Base-by-base conservation (phyloP, 768 basidiomycete species). In the Termitomyces heimii region DNA sequence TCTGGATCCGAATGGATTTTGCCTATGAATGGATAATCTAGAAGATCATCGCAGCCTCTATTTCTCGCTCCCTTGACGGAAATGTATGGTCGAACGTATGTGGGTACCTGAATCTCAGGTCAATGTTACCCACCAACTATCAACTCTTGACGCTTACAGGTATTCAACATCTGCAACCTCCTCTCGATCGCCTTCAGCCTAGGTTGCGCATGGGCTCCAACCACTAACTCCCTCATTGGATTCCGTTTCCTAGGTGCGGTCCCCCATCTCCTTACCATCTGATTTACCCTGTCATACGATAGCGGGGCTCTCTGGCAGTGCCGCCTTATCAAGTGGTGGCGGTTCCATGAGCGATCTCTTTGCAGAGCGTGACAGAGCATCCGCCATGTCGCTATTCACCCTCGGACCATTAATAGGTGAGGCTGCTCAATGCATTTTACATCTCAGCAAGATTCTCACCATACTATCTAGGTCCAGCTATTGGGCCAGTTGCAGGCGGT, bases 31-130 rank as follows among this genome's bases (percentile, higher is more conserved):
- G 4, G 22, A 31, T 29, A n/a, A 29, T 24, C n/a, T 32, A 10
- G 39, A 5, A 4, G 46, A 37, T 51, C 2, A 16, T 20, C n/a
- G 16, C 44, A 77, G 56, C 88, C 88, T 16, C 71, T 90, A 13
- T 63, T 89, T 52, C 68, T 86, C 7, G 84, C 82, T 0, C 89
- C 88, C 0, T 59, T 85, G 20, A 88, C 86, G 0, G 86, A 89
- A 68, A 83, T 88, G 68, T 88, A 84, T 64, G 86, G 86, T 4
- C 81, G 86, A 26, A 78, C 72, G 62, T 87, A 84, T 82, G 85
- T 45, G 24, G 20, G 26, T 37, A 12, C n/a, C 31, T 40, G 5
- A 20, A 16, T 28, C 1, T 20, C 18, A 9, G 7, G 20, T 13
- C 4, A 5, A 34, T 40, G 14, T 39, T 20, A 42, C 28, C 13